Evolutionary conservation across 768 basidiomycete genomes (phyloP).

Genomic region (Stropharia rugosoannulata): DNA sequence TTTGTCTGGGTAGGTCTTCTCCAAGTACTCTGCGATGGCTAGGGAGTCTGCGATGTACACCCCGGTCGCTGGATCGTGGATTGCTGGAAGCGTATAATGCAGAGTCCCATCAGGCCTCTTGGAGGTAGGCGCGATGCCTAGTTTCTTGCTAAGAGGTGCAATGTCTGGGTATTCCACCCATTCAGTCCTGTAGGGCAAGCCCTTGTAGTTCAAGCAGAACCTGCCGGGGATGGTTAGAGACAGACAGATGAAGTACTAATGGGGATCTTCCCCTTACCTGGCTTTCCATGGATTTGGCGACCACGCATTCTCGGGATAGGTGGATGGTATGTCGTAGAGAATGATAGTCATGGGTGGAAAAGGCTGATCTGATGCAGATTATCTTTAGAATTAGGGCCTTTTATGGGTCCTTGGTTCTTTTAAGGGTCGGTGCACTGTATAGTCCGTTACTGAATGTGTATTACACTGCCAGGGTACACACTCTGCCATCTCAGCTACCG

Average conservation of each 20-base stretch:
- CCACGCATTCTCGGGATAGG: slow-evolving; percentile 21
- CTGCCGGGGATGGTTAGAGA: slow-evolving; percentile 3
- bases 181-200: slow-evolving; percentile 40
- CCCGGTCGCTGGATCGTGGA: slow-evolving; percentile 42
- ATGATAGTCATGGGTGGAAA: background rate
- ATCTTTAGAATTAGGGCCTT: no score
- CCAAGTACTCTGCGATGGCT: slow-evolving; percentile 45
- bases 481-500: no score
- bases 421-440: no score
- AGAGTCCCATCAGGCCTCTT: slow-evolving; percentile 22
- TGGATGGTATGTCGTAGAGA: slow-evolving; percentile 36
- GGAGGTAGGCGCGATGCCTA: slow-evolving; percentile 34
- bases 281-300: slow-evolving; percentile 33
- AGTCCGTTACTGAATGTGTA: no score
- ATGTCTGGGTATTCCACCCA: slow-evolving; percentile 52
- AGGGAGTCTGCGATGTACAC: slow-evolving; percentile 37
- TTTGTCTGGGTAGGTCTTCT: slow-evolving; percentile 1
- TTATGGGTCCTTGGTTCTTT: no score
- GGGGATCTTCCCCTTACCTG: slow-evolving; percentile 15
- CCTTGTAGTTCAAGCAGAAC: slow-evolving; percentile 26
- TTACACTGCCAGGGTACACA: no score
- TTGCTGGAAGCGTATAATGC: slow-evolving; percentile 45
- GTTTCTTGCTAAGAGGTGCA: slow-evolving; percentile 25
- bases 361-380: background rate
- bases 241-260: background rate